Base-by-base conservation (phyloP, 2,329 filamentous ascomycete genomes). In the Colletotrichum sojae region DNA sequence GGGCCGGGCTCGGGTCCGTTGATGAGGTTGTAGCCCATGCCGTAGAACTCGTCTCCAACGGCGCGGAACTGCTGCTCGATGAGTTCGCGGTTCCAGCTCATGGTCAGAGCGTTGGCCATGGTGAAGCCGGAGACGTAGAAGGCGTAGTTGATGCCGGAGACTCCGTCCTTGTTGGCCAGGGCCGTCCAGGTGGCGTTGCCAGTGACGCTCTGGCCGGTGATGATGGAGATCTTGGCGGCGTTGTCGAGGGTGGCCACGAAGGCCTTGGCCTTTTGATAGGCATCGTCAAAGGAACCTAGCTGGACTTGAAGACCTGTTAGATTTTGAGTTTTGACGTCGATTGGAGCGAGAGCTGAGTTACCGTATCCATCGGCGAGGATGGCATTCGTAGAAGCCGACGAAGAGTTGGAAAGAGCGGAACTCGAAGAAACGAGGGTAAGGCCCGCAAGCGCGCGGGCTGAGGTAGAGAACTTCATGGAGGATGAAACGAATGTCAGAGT, bases 121-220 rank as follows among this genome's bases (percentile, higher is more conserved):
- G 58, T 46, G 54, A 73, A 73, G 40, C 69, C 71, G 18, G 72
- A 73, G n/a, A 73, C 71, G 22, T 62, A 73, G 56, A 73, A 71
- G 20, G 57, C 57, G 40, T 65, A 69, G 63, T 73, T 71, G 49
- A 73, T 61, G 15, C 71, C 72, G 5, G 70, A 62, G 18, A 67
- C 66, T 16, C 72, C 72, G 64, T 73, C 72, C 27, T 69, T 70
- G 25, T 61, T 68, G 4, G 62, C 61, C 36, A 68, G 16, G 4
- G 59, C 65, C 15, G 65, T 53, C 59, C 59, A 68, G 46, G 65
- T 64, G 46, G 40, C 31, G 27, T 64, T 64, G n/a, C 65, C 58
- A 39, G 65, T 58, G 12, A 68, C 46, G 39, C 48, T 53, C 6
- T 64, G 65, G 13, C 65, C 65, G 27, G 65, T 68, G 53, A 68